Base-by-base conservation (phyloP, 106 monocot genomes). In the Dactylorhiza incarnata region DNA sequence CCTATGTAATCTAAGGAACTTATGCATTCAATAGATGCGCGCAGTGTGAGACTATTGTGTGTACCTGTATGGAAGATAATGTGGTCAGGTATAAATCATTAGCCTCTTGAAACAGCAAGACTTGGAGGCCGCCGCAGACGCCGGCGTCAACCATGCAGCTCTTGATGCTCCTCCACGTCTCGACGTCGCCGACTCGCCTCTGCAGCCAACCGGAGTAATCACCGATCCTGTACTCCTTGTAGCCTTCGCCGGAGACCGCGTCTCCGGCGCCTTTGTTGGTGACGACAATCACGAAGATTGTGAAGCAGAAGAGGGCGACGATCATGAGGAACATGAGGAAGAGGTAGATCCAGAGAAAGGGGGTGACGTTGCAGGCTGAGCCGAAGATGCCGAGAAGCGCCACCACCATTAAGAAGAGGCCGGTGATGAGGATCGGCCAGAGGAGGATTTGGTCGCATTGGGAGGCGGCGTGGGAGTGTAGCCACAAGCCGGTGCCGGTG, bases 301-400 rank as follows among this genome's bases (percentile, higher is more conserved):
- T 81, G 73, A 74, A 73, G 29, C 68, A 55, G 43, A 83, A 73
- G 46, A 81, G 45, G 59, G 13, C 56, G 14, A 89, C 15, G 69
- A 89, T 81, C 61, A 89, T 22, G 10, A 89, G n/a, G 76, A 89
- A 89, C 76, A 85, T 73, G 48, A 81, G 81, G 58, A 81, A 65
- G 70, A 83, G 85, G 73, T 89, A 89, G 62, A 79, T 8, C 78
- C 85, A 89, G 45, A 89, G 72, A 48, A 89, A 74, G 43, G n/a
- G 48, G 22, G 83, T 45, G 20, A 76, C 43, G 59, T 85, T 65
- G 43, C 88, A 83, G 61, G 81, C 85, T 1, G 88, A 77, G 17
- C 85, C 88, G 52, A 85, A n/a, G 49, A 89, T 72, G 3, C 85
- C 88, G 26, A 80, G 14, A 0, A 89, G 62, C 2, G 85, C 80